Evolutionary conservation across 1,284 basidiomycete species (phyloP).

Genomic region (Trametes hirsuta): DNA sequence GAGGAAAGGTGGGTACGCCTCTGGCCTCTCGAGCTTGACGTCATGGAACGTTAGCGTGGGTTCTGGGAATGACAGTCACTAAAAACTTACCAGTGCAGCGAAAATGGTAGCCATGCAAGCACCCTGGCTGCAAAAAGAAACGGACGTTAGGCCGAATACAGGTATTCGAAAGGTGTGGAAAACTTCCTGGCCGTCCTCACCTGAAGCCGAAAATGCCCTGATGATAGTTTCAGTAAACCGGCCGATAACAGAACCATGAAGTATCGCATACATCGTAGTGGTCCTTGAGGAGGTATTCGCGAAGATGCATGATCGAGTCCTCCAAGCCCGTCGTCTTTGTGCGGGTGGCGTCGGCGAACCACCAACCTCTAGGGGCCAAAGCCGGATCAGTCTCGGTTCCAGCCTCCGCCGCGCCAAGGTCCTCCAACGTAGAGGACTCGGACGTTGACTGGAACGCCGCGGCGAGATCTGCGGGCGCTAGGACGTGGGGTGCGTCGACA

Average conservation of each 20-base stretch:
- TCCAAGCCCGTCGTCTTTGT: constrained; percentile 61
- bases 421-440: constrained; percentile 41
- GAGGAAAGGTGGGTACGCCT: constrained; percentile 67
- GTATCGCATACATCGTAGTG: constrained; percentile 57
- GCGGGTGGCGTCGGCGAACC: constrained; percentile 56
- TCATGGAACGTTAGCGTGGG: no score
- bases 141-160: not conserved
- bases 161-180: not conserved
- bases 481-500: constrained; percentile 76
- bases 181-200: constrained; percentile 34
- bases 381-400: constrained; percentile 58
- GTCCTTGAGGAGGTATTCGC: constrained; percentile 51
- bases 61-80: no score
- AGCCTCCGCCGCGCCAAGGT: constrained; percentile 61
- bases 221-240: not conserved
- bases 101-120: constrained; percentile 80
- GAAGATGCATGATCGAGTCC: constrained; percentile 51
- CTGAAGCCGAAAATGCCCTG: constrained; percentile 87
- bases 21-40: constrained; percentile 52
- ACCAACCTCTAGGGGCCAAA: constrained; percentile 82
- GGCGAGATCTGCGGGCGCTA: constrained; percentile 71
- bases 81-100: constrained; percentile 63
- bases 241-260: not conserved
- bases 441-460: constrained; percentile 34
- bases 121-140: constrained; percentile 62